Base-by-base conservation (phyloP, 2,329 filamentous ascomycete species). In the Talaromyces sp. region DNA sequence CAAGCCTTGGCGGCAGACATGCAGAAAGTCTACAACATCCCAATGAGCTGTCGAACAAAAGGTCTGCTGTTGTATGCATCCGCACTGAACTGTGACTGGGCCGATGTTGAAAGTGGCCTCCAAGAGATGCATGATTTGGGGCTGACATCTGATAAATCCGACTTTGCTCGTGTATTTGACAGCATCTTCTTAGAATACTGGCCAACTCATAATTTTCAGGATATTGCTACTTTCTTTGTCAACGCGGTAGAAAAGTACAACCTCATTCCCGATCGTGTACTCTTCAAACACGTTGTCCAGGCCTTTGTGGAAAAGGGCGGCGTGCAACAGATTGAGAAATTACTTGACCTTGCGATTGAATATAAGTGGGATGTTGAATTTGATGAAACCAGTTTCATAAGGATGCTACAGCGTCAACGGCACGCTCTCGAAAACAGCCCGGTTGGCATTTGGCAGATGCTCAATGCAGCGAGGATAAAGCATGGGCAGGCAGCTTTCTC, bases 171-270 rank as follows among this genome's bases (percentile, higher is more conserved):
- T 5, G 65, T 70, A 24, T 77, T 77, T 54, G 73, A 77, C 58
- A 73, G 74, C 26, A 69, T 77, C 50, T 76, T 77, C 50, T 63
- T 77, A 38, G 75, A 77, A 62, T 77, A 72, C 55, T 77, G 74
- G 68, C 67, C 74, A 6, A 68, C 67, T 26, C 73, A 77, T 59
- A 66, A 72, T 3, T 72, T 70, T 0, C 14, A 59, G 17, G 65
- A 71, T 24, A 75, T 74, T 32, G 67, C 67, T n/a, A 66, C 73
- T 10, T 77, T 77, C 48, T 60, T 77, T 54, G 66, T 72, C 21
- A 65, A 66, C 21, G 72, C 68, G 29, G 69, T 77, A 50, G 68
- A 73, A 21, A 67, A 72, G 21, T 76, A 74, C 59, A 61, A 69
- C 1, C 65, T 77, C n/a, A 61, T 68, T 1, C 74, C 74, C 3